Evolutionary conservation across 805 yeast genomes (phyloP), one percentile per base, ranked within the genome.

Genomic region (Ogataea nitratoaversa): DNA sequence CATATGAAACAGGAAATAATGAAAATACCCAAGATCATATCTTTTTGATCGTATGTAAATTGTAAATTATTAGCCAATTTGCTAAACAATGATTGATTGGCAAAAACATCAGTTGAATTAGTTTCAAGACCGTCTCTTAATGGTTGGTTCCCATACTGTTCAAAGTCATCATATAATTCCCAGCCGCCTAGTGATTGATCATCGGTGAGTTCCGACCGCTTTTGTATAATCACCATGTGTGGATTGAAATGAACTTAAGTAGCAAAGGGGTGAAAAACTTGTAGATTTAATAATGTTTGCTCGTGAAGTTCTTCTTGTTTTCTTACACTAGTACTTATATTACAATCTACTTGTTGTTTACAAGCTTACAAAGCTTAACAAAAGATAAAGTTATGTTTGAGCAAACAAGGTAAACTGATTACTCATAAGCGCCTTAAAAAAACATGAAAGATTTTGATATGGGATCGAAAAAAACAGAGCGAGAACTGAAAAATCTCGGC

Each of bases 41-140:
- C 53, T 41, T 44, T 49, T 36, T 34, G 34, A 33, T 41, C 53
- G 19, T 44, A 37, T 30, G 46, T 35, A 31, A 43, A 40, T 14
- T 40, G 36, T 19, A 48, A 39, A 29, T 48, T 46, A 33, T 46
- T 38, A 7, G 47, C 44, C 22, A 43, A 16, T 30, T 46, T 42
- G 37, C 20, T 29, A n/a, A 41, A 33, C 8, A 48, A 22, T 5
- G 52, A 39, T 18, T 38, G 33, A 18, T 38, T 37, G 16, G 41
- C 20, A 20, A 48, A 25, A n/a, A 38, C 31, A 27, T 36, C 40
- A 11, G 47, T 41, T 4, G 44, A 41, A 18, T 28, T 20, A 2
- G 30, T 36, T 37, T 44, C 16, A 30, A 33, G 11, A 36, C 37
- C 14, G 40, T 37, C 22, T 38, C 42, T n/a, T 40, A n/a, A n/a